These are phyloP conservation scores for Oleoguttula mirabilis DNA, from an alignment of 495 filamentous ascomycete genomes.

Conservation along the genomic window DNA sequence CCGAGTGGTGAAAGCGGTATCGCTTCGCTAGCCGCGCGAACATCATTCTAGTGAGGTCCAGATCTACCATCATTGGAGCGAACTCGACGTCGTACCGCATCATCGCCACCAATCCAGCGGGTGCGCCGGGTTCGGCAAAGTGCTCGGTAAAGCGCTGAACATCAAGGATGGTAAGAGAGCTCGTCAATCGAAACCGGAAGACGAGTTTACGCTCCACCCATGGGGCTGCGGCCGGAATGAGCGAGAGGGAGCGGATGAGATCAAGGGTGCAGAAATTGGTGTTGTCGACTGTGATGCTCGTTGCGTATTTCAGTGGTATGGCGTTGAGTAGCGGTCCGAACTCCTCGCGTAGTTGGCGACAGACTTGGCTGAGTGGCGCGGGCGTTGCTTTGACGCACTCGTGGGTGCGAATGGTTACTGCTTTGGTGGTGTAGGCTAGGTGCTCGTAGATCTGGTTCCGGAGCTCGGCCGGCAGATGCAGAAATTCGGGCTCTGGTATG, in stretches of 20 bases:
- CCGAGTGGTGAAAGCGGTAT: conserved; percentile 6
- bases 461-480: conserved; percentile 25
- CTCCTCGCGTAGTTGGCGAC: neutral
- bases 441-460: conserved; percentile 23
- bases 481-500: conserved; percentile 5
- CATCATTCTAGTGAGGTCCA: neutral
- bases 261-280: neutral
- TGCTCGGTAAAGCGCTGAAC: neutral
- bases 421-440: neutral
- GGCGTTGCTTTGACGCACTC: neutral
- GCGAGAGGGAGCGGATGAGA: neutral
- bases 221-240: neutral
- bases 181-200: neutral
- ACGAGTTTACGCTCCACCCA: neutral
- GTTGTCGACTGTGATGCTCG: conserved; percentile 2
- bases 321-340: neutral
- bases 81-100: neutral
- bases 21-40: conserved; percentile 3
- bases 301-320: neutral
- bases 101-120: neutral
- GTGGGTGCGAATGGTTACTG: neutral
- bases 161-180: neutral
- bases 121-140: neutral
- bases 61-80: neutral
- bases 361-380: conserved; percentile 1